A percentile compares a stretch with the other conserved stretches of the same genome.
These are phyloP conservation scores for Berberis vulgaris DNA, from an alignment of 164 flowering plant genomes.

Conservation along the genomic window DNA sequence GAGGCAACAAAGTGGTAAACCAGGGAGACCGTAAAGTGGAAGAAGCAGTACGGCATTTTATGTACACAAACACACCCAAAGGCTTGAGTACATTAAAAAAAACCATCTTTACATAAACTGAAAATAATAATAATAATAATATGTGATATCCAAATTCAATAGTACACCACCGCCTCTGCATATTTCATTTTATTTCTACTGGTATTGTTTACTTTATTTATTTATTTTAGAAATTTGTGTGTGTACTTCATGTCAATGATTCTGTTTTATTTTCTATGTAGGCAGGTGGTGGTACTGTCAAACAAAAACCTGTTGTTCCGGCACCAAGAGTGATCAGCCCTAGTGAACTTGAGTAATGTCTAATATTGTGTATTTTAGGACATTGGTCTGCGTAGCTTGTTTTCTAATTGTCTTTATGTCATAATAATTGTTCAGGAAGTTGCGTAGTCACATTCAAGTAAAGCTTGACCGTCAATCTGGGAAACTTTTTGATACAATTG, in stretches of 20 bases:
- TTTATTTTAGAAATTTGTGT: too few relatives aligned
- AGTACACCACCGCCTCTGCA: neutral
- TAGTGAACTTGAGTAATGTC: conserved; percentile 74
- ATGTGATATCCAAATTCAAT: too few relatives aligned
- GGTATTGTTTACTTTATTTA: too few relatives aligned
- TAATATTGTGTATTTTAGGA: too few relatives aligned
- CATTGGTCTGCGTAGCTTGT: neutral
- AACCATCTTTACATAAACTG: too few relatives aligned
- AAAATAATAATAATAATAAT: too few relatives aligned
- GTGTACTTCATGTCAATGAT: neutral
- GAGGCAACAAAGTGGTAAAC: too few relatives aligned
- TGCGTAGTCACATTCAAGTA: conserved; percentile 57
- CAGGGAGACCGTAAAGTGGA: too few relatives aligned
- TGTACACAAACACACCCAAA: too few relatives aligned
- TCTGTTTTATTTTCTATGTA: conserved; percentile 15
- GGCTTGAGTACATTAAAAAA: too few relatives aligned
- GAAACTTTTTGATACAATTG: conserved; percentile 48
- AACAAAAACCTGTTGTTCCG: conserved; percentile 35
- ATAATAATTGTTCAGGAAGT: conserved; percentile 39
- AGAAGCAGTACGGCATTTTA: too few relatives aligned
- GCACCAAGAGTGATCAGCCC: conserved; percentile 71
- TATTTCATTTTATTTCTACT: neutral
- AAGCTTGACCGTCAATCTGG: conserved; percentile 76
- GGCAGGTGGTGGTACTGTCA: conserved; percentile 56
- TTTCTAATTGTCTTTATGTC: conserved; percentile 5